A percentile compares a stretch with the other conserved stretches of the same genome.
Evolutionary conservation across 192 early-diverging fungal genomes (phyloP).

Genomic region (Obelidium mucronatum): DNA sequence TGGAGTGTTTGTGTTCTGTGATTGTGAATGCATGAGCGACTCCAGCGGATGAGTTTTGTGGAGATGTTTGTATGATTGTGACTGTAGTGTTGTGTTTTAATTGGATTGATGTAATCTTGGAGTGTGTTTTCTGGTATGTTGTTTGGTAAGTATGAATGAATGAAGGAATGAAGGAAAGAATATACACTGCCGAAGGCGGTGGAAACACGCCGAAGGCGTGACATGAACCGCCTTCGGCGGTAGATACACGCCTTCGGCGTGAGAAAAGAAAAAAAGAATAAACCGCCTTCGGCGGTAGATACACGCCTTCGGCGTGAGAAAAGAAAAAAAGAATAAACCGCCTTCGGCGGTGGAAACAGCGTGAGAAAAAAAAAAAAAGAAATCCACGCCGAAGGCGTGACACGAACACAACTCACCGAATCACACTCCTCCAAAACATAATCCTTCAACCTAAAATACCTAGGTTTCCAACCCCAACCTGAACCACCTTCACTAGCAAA

Average conservation of each 20-base stretch:
- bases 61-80: neutral
- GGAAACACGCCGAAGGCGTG: too few relatives aligned
- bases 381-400: too few relatives aligned
- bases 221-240: too few relatives aligned
- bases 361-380: too few relatives aligned
- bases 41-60: neutral
- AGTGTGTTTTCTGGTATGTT: constrained; percentile 61
- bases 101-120: constrained; percentile 24
- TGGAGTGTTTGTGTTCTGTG: constrained; percentile 8
- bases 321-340: too few relatives aligned
- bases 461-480: constrained; percentile 88
- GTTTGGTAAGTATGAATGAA: neutral
- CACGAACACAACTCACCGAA: constrained; percentile 36
- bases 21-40: constrained; percentile 25
- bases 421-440: constrained; percentile 83
- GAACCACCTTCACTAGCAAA: neutral
- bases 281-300: too few relatives aligned
- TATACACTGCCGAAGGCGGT: too few relatives aligned
- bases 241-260: too few relatives aligned
- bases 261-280: too few relatives aligned
- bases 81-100: neutral
- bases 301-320: too few relatives aligned
- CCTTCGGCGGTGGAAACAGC: too few relatives aligned
- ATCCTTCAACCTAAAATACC: constrained; percentile 69
- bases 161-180: neutral